Percentiles rank a stretch among this genome's conserved stretches.
phyloP scores from a whole-genome alignment of 2,329 filamentous ascomycete species.

The Grosmannia serpens region DNA sequence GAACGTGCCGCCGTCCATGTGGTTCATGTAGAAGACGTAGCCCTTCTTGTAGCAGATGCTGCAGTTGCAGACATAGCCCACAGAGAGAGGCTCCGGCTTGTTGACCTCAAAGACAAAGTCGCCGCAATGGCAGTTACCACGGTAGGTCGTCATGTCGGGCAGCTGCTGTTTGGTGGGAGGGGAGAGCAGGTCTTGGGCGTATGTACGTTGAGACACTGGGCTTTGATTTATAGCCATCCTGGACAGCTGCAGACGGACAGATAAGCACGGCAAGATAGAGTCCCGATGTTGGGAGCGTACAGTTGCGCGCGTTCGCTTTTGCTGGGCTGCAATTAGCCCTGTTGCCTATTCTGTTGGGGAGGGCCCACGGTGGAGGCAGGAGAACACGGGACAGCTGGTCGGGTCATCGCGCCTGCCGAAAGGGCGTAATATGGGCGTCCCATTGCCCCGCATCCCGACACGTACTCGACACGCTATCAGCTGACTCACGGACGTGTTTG shows the following conservation, averaged over 20 bases:
- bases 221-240: too few relatives aligned
- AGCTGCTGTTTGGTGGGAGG: not conserved
- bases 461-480: not conserved
- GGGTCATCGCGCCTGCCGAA: not conserved
- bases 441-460: not conserved
- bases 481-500: not conserved
- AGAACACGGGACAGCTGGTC: not conserved
- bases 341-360: not conserved
- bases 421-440: not conserved
- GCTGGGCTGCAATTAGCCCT: too few relatives aligned
- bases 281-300: not conserved
- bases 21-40: conserved; percentile 25
- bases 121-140: conserved; percentile 48
- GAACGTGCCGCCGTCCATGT: conserved; percentile 20
- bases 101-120: conserved; percentile 38
- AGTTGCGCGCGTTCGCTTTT: too few relatives aligned
- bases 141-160: conserved; percentile 24
- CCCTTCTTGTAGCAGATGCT: conserved; percentile 48
- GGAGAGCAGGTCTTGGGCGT: not conserved
- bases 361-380: not conserved
- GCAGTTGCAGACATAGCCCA: conserved; percentile 50
- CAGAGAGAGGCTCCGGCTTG: conserved; percentile 43
- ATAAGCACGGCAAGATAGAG: not conserved
- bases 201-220: not conserved
- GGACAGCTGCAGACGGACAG: not conserved